phyloP scores from a whole-genome alignment of 2,329 filamentous ascomycete species.

The Pyricularia sp. region DNA sequence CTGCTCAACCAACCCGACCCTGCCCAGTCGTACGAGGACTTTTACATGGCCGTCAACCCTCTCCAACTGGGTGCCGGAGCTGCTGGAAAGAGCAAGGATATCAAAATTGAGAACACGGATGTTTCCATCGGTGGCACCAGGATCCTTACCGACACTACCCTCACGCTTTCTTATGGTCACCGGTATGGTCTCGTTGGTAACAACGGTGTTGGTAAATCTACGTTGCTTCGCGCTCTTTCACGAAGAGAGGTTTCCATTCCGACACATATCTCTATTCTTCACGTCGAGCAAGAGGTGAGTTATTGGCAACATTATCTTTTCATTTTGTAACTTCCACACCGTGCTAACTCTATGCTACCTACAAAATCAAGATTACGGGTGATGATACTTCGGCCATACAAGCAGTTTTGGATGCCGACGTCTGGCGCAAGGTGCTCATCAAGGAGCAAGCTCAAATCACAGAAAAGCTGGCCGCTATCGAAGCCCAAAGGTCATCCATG shows the following conservation, averaged over 20 bases:
- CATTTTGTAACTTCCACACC: not conserved
- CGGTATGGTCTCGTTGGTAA: conserved; percentile 96
- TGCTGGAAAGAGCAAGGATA: conserved; percentile 90
- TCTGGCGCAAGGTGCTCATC: conserved; percentile 94
- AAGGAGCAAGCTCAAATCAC: conserved; percentile 82
- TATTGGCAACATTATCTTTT: not conserved
- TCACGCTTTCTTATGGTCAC: conserved; percentile 85
- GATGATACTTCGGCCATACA: conserved; percentile 94
- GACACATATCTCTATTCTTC: conserved; percentile 95
- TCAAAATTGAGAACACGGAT: conserved; percentile 95
- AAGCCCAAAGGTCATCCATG: conserved; percentile 66
- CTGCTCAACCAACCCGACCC: conserved; percentile 76
- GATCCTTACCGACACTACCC: conserved; percentile 81
- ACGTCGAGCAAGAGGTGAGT: conserved; percentile 90
- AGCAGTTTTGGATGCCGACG: conserved; percentile 92
- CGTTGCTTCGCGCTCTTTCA: conserved; percentile 83
- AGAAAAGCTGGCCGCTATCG: conserved; percentile 64
- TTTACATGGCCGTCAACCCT: conserved; percentile 99
- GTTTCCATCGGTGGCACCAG: conserved; percentile 82
- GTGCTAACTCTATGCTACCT: not conserved
- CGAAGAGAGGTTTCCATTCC: conserved; percentile 91
- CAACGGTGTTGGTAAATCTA: conserved; percentile 98
- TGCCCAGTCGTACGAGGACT: conserved; percentile 93
- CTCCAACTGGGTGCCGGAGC: conserved; percentile 68
- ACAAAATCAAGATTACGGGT: conserved; percentile 60